Conservation (phyloP, 345 rosid genomes). For the Noccaea bulbosa region DNA sequence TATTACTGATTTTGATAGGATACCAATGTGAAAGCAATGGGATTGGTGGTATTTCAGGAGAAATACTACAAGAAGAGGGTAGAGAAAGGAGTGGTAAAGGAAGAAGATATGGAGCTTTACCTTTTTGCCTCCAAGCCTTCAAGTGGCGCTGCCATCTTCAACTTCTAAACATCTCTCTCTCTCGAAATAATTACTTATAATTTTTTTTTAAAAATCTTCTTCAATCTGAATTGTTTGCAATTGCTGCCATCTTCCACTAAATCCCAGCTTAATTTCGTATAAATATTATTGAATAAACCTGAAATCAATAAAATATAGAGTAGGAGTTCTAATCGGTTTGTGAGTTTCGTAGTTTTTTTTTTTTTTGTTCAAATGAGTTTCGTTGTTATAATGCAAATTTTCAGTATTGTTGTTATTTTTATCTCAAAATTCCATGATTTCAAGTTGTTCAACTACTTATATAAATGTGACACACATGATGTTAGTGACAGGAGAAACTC, state of each 20-base stretch:
- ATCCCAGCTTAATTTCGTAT: constrained; percentile 14
- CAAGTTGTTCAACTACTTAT: too few relatives aligned
- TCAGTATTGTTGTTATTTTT: too few relatives aligned
- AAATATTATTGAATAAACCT: constrained; percentile 4
- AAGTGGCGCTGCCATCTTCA: constrained; percentile 95
- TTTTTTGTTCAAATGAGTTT: too few relatives aligned
- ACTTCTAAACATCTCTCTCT: constrained; percentile 47
- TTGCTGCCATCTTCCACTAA: too few relatives aligned
- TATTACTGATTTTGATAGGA: not conserved
- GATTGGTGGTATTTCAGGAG: constrained; percentile 54
- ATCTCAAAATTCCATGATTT: too few relatives aligned
- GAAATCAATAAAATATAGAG: constrained; percentile 12
- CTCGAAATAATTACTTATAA: too few relatives aligned
- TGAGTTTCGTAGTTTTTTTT: too few relatives aligned
- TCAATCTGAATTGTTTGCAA: constrained; percentile 14
- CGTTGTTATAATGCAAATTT: too few relatives aligned
- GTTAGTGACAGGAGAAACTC: too few relatives aligned
- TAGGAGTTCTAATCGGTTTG: too few relatives aligned
- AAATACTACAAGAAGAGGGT: constrained; percentile 77
- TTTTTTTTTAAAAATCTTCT: too few relatives aligned
- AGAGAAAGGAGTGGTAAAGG: constrained; percentile 67
- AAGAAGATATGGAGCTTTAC: constrained; percentile 79
- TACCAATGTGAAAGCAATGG: not conserved
- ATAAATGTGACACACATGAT: too few relatives aligned
- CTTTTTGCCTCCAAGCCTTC: constrained; percentile 97